Percentiles rank a stretch among this genome's conserved stretches.
These are phyloP conservation scores for Protostelium mycophagum DNA, from an alignment of 78 protist species.

Conservation along the genomic window DNA sequence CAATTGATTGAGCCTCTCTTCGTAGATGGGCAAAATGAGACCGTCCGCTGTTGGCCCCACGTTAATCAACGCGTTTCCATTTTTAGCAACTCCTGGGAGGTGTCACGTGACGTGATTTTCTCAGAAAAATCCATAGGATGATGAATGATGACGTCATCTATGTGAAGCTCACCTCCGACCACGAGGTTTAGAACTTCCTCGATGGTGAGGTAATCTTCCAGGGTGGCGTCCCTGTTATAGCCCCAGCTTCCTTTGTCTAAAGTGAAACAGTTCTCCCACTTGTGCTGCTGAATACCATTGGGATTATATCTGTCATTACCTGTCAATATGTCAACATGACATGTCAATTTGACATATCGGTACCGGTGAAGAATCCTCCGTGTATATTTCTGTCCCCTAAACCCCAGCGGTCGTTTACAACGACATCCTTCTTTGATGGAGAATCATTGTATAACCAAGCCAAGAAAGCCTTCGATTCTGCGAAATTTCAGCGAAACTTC, in stretches of 20 bases:
- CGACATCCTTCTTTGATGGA: constrained; percentile 9
- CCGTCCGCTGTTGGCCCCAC: constrained; percentile 49
- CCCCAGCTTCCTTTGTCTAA: constrained; percentile 7
- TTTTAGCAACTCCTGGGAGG: not conserved
- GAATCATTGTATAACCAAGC: constrained; percentile 28
- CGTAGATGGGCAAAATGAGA: constrained; percentile 5
- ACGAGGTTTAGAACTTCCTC: not conserved
- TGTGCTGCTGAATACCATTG: constrained; percentile 18
- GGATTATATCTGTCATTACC: constrained; percentile 24
- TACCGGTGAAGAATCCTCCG: constrained; percentile 46
- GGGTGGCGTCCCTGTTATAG: not conserved
- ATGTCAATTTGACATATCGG: no score
- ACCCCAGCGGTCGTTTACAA: constrained; percentile 63
- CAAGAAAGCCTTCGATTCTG: constrained; percentile 26
- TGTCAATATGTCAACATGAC: not conserved
- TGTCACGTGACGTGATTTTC: not conserved
- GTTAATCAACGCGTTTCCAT: constrained; percentile 36
- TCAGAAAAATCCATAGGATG: not conserved
- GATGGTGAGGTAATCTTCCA: constrained; percentile 1
- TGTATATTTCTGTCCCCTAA: constrained; percentile 9
- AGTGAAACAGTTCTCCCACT: constrained; percentile 44
- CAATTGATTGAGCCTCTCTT: constrained; percentile 15
- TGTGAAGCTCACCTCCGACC: not conserved
- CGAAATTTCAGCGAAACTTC: not conserved
- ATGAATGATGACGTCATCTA: no score